These are phyloP conservation scores for Rhizophlyctis rosea DNA, from an alignment of 192 early-diverging fungal genomes.

Conservation along the genomic window DNA sequence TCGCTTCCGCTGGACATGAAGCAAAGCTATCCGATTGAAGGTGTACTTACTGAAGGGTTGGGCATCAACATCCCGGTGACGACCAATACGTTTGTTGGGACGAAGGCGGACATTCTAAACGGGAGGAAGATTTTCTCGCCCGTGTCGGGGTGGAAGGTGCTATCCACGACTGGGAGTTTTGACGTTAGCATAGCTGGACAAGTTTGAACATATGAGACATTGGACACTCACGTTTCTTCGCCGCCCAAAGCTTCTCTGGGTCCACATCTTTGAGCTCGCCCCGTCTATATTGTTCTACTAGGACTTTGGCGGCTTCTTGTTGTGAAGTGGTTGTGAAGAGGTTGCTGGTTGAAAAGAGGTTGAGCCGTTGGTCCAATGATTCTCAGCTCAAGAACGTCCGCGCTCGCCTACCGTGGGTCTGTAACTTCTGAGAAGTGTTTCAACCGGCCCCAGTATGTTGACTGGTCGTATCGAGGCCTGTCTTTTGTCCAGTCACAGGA, in stretches of 20 bases:
- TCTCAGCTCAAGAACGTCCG: too few species aligned
- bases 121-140: slow-evolving; percentile 74
- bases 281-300: slow-evolving; percentile 61
- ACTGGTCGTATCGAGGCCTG: slow-evolving; percentile 58
- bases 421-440: slow-evolving; percentile 73
- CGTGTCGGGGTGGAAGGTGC: slow-evolving; percentile 78
- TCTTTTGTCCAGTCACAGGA: slow-evolving; percentile 19
- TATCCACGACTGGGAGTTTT: slow-evolving; percentile 57
- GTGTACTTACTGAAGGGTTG: slow-evolving; percentile 75
- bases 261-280: slow-evolving; percentile 25
- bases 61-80: slow-evolving; percentile 82
- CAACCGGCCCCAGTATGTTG: slow-evolving; percentile 71
- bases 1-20: too few species aligned
- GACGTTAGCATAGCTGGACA: background rate
- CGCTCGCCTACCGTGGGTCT: slow-evolving; percentile 50
- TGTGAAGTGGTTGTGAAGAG: slow-evolving; percentile 58
- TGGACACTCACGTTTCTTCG: slow-evolving; percentile 58
- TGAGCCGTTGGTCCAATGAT: too few species aligned
- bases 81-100: slow-evolving; percentile 77
- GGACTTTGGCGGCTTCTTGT: slow-evolving; percentile 55
- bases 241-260: slow-evolving; percentile 62
- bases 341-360: slow-evolving; percentile 44
- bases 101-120: slow-evolving; percentile 82
- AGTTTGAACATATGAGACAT: background rate
- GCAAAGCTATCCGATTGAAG: too few species aligned